Evolutionary conservation across 345 rosid genomes (phyloP).

Genomic region (Turnera subulata): DNA sequence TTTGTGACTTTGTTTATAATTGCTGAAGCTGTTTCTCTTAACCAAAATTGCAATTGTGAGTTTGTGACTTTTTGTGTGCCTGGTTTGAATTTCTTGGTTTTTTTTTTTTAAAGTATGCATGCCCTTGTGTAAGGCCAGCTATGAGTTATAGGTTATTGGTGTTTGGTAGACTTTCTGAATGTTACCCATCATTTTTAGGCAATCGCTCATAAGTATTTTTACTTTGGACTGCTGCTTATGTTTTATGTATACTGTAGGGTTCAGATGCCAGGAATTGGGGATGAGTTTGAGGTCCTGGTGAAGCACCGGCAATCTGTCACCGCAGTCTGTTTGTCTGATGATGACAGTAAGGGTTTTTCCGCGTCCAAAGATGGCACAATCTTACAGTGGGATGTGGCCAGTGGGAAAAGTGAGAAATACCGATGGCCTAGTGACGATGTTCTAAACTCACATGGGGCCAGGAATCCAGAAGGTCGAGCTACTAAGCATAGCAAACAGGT

Average conservation of each 20-base stretch:
- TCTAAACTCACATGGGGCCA: slow-evolving; percentile 69
- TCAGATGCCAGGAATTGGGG: slow-evolving; percentile 51
- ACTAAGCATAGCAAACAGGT: slow-evolving; percentile 69
- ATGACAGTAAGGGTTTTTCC: slow-evolving; percentile 79
- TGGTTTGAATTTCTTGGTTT: background rate
- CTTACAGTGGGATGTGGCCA: slow-evolving; percentile 79
- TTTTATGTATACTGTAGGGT: slow-evolving; percentile 43
- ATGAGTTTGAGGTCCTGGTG: slow-evolving; percentile 45
- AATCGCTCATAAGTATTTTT: too few species aligned
- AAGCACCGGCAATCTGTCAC: slow-evolving; percentile 82
- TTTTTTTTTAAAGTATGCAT: background rate
- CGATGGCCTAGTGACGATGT: slow-evolving; percentile 72
- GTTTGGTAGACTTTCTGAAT: background rate
- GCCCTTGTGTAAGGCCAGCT: background rate
- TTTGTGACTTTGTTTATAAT: background rate
- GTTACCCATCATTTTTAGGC: background rate
- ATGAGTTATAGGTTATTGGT: background rate
- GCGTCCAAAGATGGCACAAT: slow-evolving; percentile 88
- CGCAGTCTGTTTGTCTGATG: slow-evolving; percentile 79
- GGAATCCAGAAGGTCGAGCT: slow-evolving; percentile 61
- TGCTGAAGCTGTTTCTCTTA: background rate
- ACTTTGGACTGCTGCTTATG: slow-evolving; percentile 12
- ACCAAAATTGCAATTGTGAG: background rate
- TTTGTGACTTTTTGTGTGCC: background rate
- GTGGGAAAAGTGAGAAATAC: slow-evolving; percentile 62